phyloP scores from a whole-genome alignment of 257 asterid genomes.

The Jacaranda mimosifolia region DNA sequence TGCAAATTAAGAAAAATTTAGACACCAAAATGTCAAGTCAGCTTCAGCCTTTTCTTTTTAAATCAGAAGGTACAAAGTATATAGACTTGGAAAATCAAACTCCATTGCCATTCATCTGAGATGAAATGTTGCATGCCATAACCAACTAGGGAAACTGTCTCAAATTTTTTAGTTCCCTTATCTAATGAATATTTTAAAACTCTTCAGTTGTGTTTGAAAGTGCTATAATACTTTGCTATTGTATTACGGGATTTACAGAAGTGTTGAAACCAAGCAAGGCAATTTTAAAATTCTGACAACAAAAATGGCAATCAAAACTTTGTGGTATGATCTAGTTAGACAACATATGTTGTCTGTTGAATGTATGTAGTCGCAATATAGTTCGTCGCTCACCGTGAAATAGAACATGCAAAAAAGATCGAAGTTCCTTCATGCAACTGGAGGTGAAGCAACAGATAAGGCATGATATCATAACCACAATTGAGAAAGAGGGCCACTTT shows the following conservation, averaged over 20 bases:
- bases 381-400: too few species aligned
- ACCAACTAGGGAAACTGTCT: neutral
- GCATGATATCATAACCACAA: too few species aligned
- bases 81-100: neutral
- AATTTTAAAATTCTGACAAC: too few species aligned
- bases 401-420: too few species aligned
- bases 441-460: too few species aligned
- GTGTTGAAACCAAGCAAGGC: too few species aligned
- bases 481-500: too few species aligned
- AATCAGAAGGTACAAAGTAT: neutral
- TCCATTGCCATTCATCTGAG: neutral
- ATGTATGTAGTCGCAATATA: too few species aligned
- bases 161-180: neutral
- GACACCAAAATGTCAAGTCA: neutral
- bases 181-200: neutral
- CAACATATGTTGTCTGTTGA: neutral
- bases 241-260: neutral
- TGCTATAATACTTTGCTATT: too few species aligned
- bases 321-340: neutral
- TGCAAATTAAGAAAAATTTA: neutral
- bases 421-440: too few species aligned
- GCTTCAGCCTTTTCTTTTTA: neutral
- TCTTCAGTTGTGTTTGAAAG: too few species aligned
- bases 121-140: neutral
- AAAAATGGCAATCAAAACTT: neutral